Evolutionary conservation across 139 green algal genomes (phyloP).

Genomic region (Mesotaenium endlicherianum): DNA sequence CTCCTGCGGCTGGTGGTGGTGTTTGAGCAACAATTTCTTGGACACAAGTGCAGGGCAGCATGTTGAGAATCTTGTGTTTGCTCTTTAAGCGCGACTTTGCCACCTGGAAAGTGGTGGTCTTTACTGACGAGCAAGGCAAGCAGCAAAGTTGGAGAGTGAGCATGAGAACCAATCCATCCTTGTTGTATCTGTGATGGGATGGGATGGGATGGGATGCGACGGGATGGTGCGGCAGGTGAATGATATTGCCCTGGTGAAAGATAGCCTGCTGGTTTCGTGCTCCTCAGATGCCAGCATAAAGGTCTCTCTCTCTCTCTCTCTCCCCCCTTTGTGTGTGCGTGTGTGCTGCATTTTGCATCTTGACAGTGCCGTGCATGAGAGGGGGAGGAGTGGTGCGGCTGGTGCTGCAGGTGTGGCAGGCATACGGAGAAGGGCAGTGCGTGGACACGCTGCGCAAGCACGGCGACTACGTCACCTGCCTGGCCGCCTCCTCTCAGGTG

Average conservation of each 20-base stretch:
- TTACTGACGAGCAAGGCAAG: neutral
- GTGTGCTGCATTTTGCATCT: neutral
- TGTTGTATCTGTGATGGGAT: neutral
- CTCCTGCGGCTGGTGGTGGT: neutral
- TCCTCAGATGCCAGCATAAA: conserved; percentile 46
- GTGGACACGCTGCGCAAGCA: conserved; percentile 25
- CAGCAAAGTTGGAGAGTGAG: neutral
- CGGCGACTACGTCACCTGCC: conserved; percentile 32
- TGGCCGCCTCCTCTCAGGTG: conserved; percentile 18
- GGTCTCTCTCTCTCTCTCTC: conserved; percentile 12
- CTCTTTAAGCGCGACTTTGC: neutral
- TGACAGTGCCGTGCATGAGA: neutral
- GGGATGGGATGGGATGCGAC: neutral
- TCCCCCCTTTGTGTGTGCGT: neutral
- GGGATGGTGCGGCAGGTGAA: conserved; percentile 44
- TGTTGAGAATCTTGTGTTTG: neutral
- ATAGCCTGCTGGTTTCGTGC: conserved; percentile 30
- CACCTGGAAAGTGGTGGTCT: neutral
- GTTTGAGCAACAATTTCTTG: neutral
- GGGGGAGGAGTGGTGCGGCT: no score
- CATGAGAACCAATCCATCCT: neutral
- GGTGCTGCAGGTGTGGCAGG: conserved; percentile 22
- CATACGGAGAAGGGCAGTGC: conserved; percentile 28
- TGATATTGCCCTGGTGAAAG: conserved; percentile 35
- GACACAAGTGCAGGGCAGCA: neutral